Percentiles rank a stretch among this genome's conserved stretches.
phyloP scores from a whole-genome alignment of 2,329 filamentous ascomycete genomes.

The Botrytis squamosa region DNA sequence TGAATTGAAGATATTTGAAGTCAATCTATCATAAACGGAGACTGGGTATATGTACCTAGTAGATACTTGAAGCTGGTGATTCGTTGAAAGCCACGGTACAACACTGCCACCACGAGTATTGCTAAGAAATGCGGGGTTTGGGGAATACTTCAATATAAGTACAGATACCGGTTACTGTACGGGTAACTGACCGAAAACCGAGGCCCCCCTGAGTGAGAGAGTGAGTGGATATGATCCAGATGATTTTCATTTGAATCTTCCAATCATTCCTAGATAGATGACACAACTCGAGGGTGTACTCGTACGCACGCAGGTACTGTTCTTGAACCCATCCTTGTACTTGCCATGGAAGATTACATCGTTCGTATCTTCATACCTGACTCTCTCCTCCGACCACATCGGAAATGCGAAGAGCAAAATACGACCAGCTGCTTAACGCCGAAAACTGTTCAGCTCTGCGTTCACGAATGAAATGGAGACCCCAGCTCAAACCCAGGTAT shows the following conservation, averaged over 20 bases:
- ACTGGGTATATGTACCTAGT: background rate
- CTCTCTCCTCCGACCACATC: background rate
- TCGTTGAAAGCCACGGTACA: background rate
- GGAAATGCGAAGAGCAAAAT: background rate
- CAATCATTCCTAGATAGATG: background rate
- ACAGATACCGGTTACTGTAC: background rate
- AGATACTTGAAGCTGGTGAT: background rate
- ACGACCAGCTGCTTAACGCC: background rate
- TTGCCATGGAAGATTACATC: background rate
- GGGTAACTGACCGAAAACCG: background rate
- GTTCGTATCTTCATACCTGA: background rate
- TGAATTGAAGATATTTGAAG: background rate
- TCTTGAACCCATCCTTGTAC: background rate
- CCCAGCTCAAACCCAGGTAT: background rate
- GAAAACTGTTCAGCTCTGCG: background rate
- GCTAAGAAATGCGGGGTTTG: slow-evolving; percentile 5
- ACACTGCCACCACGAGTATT: background rate
- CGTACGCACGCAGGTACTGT: background rate
- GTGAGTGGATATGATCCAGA: background rate
- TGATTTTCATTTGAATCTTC: background rate
- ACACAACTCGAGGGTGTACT: background rate
- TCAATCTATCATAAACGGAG: background rate
- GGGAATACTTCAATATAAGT: background rate
- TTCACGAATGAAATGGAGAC: background rate
- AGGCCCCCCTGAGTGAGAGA: background rate